These are phyloP conservation scores for Tetrahymena elliotti DNA, from an alignment of 73 alveolate species.

Conservation along the genomic window DNA sequence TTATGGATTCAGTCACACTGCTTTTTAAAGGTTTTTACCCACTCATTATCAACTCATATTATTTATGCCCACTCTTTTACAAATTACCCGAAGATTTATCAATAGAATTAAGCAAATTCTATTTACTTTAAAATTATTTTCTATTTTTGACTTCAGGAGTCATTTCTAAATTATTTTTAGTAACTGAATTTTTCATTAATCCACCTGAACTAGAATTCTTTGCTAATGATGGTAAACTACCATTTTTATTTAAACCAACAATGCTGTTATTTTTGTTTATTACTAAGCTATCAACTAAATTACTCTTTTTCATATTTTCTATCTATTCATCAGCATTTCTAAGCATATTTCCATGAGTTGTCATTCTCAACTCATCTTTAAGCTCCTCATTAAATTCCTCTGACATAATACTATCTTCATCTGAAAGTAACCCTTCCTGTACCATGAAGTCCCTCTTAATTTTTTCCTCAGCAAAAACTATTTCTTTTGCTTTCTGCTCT, in stretches of 20 bases:
- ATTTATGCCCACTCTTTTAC: background rate
- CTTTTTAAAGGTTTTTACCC: background rate
- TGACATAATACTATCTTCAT: background rate
- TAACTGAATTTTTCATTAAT: background rate
- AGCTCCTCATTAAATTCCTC: background rate
- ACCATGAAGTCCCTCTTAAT: background rate
- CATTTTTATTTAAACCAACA: background rate
- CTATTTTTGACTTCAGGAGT: background rate
- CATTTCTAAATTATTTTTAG: background rate
- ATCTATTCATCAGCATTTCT: background rate
- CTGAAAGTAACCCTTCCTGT: background rate
- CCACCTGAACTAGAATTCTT: background rate
- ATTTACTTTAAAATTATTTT: background rate
- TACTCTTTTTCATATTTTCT: background rate
- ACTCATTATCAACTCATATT: background rate
- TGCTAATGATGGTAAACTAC: background rate
- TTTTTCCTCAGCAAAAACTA: background rate
- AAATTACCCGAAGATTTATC: background rate
- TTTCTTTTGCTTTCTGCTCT: background rate
- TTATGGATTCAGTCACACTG: background rate
- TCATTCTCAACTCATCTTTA: background rate
- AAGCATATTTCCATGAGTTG: background rate
- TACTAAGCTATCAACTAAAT: background rate
- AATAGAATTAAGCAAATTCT: background rate
- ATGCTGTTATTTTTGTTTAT: background rate